Base-by-base conservation (phyloP, 345 rosid species). In the Tarenaya hassleriana region DNA sequence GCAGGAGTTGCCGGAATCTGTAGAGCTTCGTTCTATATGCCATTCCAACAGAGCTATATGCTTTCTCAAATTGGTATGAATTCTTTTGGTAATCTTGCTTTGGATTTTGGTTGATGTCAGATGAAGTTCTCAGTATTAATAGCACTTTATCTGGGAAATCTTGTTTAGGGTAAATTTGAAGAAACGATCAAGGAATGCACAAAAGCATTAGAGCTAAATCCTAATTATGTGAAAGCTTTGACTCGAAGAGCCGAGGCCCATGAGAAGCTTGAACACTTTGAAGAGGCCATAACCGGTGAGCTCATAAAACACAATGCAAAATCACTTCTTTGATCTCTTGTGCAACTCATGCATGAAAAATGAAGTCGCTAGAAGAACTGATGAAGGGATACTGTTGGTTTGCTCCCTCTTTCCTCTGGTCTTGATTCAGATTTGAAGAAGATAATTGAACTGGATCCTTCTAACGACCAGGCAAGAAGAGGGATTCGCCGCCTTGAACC, bases 231-330 rank as follows among this genome's bases (percentile, higher is more conserved):
- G 61, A 88, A 94, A 76, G 94, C 88, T 45, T 60, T 83, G 56
- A 49, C 69, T 47, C 78, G 95, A 71, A 80, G 99, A 69, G 82
- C 73, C 40, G 99, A 94, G 66, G 94, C 94, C 19, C 78, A 77
- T 47, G 99, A 94, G 71, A 94, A 83, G 79, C 95, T 80, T 44
- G 81, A 86, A 55, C 72, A 85, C 55, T 88, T 68, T 50, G 99
- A 94, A 68, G 97, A 88, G 57, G 97, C 99, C 57, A 56, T 83
- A 49, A 68, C 76, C 34, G 97, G 99, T 88, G 56, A 58, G 78
- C 34, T 46, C 40, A 42, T 41, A 33, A 58, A 21, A 10, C 41
- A 35, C 32, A 7, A 17, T 31, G 1, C 38, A 20, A 1, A 52
- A 24, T 16, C 4, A 1, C 12, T 24, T 10, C 24, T 21, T 10